Conservation (phyloP, 73 alveolate genomes). For the Paramecium octaurelia region DNA sequence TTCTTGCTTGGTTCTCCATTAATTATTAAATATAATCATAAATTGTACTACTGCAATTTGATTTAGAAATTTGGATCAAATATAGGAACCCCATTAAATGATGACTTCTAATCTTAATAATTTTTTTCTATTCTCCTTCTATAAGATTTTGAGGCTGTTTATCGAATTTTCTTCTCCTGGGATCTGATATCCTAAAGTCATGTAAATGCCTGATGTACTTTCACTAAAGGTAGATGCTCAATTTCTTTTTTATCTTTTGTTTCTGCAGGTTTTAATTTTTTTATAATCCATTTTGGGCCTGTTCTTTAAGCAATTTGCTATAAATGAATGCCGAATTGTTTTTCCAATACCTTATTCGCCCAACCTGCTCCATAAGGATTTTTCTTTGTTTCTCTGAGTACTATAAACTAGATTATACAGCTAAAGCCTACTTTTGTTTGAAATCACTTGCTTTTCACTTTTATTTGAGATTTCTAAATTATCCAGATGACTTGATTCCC, state of each 20-base stretch:
- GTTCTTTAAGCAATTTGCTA: background rate
- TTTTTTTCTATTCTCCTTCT: background rate
- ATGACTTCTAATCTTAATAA: background rate
- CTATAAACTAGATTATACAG: conserved; percentile 31
- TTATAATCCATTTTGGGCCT: conserved; percentile 31
- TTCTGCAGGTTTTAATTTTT: background rate
- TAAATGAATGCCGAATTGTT: background rate
- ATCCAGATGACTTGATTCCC: background rate
- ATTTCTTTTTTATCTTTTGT: background rate
- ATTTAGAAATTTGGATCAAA: background rate
- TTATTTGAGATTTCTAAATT: conserved; percentile 7
- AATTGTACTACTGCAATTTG: background rate
- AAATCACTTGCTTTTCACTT: background rate
- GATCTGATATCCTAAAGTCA: background rate
- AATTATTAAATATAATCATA: conserved; percentile 14
- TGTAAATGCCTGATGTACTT: background rate
- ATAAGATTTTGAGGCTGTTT: background rate
- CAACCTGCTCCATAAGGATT: conserved; percentile 38
- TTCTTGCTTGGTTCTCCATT: background rate
- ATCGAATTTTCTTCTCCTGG: background rate
- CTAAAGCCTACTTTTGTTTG: conserved; percentile 1
- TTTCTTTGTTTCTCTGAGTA: background rate
- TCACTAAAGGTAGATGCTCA: background rate
- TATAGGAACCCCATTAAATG: background rate
- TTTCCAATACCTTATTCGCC: conserved; percentile 21